Evolutionary conservation across 1,284 basidiomycete genomes (phyloP), one percentile per base, ranked within the genome.

Genomic region (Cerrena zonata): DNA sequence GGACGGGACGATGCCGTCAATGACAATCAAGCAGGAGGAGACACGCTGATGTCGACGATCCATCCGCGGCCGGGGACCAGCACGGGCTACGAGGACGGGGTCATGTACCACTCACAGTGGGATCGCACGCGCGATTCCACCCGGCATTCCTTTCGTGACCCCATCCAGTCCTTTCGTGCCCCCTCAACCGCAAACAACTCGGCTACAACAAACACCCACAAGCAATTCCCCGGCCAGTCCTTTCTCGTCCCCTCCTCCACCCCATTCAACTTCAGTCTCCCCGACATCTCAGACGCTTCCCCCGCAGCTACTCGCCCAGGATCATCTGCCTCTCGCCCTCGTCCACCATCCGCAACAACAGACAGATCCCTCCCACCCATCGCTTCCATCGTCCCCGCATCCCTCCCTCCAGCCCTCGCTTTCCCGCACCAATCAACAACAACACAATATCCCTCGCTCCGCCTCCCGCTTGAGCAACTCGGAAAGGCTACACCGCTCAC

Each of bases 341-440:
- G 68, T 75, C 69, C 68, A 58, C 65, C 74, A 67, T 57, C 72
- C 66, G 23, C 60, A 47, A 59, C 62, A 59, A 52, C 61, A 55
- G 65, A 71, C 65, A 75, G 72, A 72, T 72, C 78, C 50, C 82
- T 86, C 75, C 84, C 84, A 54, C 83, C 84, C 45, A 79, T 86
- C 77, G 64, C 79, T 71, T 73, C 81, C 69, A 77, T 86, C 79
- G 78, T 87, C 80, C 74, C 82, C 78, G 72, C 78, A 63, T 71
- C 79, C 64, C 67, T 72, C 69, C 66, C 73, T 73, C 64, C 69
- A 71, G 66, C 68, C 69, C 72, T 73, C 72, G 66, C 59, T 69
- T 63, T 62, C 73, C 52, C 67, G 63, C 53, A 57, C 61, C 62
- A 61, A 57, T 56, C 57, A 38, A 53, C 63, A 52, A n/a, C n/a